These are phyloP conservation scores for Oropetium thomaeum DNA, from an alignment of 176 grass and related monocot genomes.

Conservation along the genomic window DNA sequence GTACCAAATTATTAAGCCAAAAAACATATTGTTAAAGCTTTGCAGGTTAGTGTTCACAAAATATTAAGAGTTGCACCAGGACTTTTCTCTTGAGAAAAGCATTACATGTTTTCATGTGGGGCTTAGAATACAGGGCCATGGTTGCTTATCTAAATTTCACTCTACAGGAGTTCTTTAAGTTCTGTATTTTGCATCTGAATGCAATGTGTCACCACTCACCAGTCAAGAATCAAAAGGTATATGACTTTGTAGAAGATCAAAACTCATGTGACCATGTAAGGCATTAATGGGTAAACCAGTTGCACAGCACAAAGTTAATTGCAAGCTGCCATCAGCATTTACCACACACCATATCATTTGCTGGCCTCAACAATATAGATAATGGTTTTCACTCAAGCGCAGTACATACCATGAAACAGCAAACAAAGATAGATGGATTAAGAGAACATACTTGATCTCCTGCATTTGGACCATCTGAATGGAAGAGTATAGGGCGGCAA, in stretches of 20 bases:
- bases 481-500: conserved; percentile 96
- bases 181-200: neutral
- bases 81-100: neutral
- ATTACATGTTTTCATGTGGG: neutral
- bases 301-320: neutral
- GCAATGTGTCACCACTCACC: neutral
- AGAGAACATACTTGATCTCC: conserved; percentile 80
- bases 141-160: neutral
- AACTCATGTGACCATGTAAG: neutral
- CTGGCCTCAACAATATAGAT: neutral
- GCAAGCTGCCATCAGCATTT: neutral
- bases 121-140: neutral
- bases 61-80: too few species aligned
- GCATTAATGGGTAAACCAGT: neutral
- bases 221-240: neutral
- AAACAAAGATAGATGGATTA: conserved; percentile 12
- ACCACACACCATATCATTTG: neutral
- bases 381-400: neutral
- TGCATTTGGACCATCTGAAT: conserved; percentile 88
- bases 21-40: neutral
- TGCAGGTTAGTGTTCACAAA: too few species aligned
- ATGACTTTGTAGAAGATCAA: neutral
- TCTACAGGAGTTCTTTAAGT: neutral
- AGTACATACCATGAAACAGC: neutral
- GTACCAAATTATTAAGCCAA: neutral